Evolutionary conservation across 2,329 filamentous ascomycete genomes (phyloP).

Genomic region (Pyrenochaeta sp.): DNA sequence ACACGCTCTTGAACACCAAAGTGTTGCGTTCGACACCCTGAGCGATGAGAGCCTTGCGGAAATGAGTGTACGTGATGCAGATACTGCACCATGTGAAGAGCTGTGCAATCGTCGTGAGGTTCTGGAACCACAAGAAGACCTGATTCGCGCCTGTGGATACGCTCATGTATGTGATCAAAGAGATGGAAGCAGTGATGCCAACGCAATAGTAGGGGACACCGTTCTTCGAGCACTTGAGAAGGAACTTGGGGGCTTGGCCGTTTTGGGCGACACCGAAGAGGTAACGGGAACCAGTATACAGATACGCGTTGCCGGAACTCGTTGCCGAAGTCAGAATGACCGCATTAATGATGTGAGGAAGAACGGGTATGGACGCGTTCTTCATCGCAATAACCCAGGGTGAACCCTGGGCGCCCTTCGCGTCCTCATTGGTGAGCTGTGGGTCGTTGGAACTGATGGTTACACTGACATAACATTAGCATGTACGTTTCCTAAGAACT

Average conservation of each 20-base stretch:
- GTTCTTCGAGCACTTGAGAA: conserved; percentile 57
- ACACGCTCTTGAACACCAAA: conserved; percentile 59
- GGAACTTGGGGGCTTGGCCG: conserved; percentile 61
- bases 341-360: conserved; percentile 79
- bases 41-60: conserved; percentile 55
- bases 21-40: conserved; percentile 65
- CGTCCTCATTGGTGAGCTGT: conserved; percentile 57
- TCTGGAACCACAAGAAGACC: conserved; percentile 74
- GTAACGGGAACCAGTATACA: conserved; percentile 64
- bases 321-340: conserved; percentile 77
- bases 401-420: conserved; percentile 46
- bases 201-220: conserved; percentile 55
- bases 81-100: conserved; percentile 65
- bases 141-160: conserved; percentile 55
- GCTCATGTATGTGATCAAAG: conserved; percentile 60
- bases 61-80: conserved; percentile 66
- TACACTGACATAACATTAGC: conserved; percentile 42
- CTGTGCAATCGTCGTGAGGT: conserved; percentile 68
- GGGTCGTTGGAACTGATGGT: conserved; percentile 65
- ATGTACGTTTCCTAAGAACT: background rate
- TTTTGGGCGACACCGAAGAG: conserved; percentile 61
- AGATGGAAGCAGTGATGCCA: conserved; percentile 50
- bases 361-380: conserved; percentile 70
- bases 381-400: conserved; percentile 70
- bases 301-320: conserved; percentile 73